Base-by-base conservation (phyloP, 768 basidiomycete genomes). In the Tylopilus felleus region DNA sequence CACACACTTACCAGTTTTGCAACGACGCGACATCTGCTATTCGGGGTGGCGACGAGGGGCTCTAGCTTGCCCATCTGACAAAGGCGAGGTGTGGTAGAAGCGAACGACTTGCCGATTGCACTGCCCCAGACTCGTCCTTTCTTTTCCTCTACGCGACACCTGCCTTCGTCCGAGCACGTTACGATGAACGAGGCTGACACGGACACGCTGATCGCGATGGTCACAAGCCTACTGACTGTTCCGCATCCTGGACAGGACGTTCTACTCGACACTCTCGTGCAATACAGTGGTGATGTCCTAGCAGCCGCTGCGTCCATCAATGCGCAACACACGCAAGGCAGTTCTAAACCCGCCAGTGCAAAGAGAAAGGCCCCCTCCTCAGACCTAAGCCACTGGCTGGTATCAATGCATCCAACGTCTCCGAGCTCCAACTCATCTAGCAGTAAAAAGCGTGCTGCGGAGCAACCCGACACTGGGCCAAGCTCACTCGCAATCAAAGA, bases 121-220 rank as follows among this genome's bases (percentile, higher is more conserved):
- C 39, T 17, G 39, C 40, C 54, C 39, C 52, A 53, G 50, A 45
- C 8, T 14, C 13, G 25, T 38, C 22, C 41, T 10, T 13, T 22
- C 23, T 35, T 28, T 21, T 17, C 13, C n/a, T 21, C n/a, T 23
- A 25, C 38, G 5, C 27, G 25, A 39, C 38, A 27, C 16, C 22
- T 17, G 5, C n/a, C 5, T 5, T 12, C 4, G 16, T 36, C 35
- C 35, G 16, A 36, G 35, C 17, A 36, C 31, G n/a, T 28, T 40
- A 38, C 41, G 21, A 72, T 72, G 69, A 59, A 49, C 8, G 63
- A 59, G 28, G 44, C 36, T 9, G 86, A 88, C 69, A 91, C 86
- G 0, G 89, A 91, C 28, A 81, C 74, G 8, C 74, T 90, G 31
- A 73, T 91, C 40, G 86, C 81, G 10, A 71, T 88, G 52, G 80